phyloP scores from a whole-genome alignment of 148 eudicot species.

The Silene uniflora region DNA sequence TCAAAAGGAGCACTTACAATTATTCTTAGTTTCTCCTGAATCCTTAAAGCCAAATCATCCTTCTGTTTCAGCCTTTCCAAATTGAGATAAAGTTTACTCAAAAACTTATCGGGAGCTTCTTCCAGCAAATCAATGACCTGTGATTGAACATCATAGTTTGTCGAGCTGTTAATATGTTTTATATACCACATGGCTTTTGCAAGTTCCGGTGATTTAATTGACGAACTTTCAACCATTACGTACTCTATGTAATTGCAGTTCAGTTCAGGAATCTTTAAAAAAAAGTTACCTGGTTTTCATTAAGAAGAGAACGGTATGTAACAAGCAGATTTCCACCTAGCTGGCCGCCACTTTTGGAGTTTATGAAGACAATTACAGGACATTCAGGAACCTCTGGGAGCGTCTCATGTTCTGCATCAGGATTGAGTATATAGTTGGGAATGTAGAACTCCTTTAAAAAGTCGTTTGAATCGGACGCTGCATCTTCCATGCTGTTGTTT shows the following conservation, averaged over 20 bases:
- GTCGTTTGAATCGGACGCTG: conserved; percentile 23
- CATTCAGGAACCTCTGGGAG: conserved; percentile 43
- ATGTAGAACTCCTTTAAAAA: conserved; percentile 55
- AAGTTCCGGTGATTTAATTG: neutral
- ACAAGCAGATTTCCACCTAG: conserved; percentile 82
- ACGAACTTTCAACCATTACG: neutral
- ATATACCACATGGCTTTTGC: neutral
- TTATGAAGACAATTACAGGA: conserved; percentile 77
- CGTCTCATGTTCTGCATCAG: conserved; percentile 30
- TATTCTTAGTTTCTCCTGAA: conserved; percentile 69
- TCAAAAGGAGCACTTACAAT: conserved; percentile 50
- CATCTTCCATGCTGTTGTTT: conserved; percentile 35
- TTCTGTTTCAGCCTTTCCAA: conserved; percentile 60
- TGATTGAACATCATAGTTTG: conserved; percentile 12
- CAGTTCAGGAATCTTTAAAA: neutral
- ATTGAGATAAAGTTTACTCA: conserved; percentile 57
- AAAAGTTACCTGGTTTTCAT: conserved; percentile 57
- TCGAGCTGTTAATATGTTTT: neutral
- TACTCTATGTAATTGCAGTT: neutral
- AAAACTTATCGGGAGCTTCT: conserved; percentile 70
- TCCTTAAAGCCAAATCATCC: conserved; percentile 50
- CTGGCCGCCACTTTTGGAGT: conserved; percentile 99
- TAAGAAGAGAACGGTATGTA: conserved; percentile 68
- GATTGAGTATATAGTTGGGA: conserved; percentile 62
- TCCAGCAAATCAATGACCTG: conserved; percentile 81